Conservation (phyloP, 192 early-diverging fungal genomes). For the Podila epicladia region DNA sequence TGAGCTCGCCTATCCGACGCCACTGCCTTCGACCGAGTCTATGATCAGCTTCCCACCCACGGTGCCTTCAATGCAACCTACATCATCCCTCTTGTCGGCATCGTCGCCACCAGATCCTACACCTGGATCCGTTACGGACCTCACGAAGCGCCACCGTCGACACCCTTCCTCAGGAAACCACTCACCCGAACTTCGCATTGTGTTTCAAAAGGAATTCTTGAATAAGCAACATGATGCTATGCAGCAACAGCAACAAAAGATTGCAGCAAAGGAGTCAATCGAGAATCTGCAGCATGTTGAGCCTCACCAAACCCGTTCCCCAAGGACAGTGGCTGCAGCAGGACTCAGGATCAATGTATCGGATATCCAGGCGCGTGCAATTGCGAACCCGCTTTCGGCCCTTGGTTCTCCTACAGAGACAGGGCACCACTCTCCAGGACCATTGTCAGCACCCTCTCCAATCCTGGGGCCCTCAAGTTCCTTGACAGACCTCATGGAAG, state of each 20-base stretch:
- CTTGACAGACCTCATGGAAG: conserved; percentile 16
- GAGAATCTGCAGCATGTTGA: conserved; percentile 17
- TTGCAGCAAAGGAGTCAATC: conserved; percentile 30
- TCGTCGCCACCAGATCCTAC: conserved; percentile 22
- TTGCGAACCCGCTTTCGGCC: conserved; percentile 16
- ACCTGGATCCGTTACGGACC: neutral
- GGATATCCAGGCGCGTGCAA: conserved; percentile 25
- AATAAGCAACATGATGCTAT: conserved; percentile 18
- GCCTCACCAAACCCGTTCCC: conserved; percentile 41
- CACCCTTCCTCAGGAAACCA: conserved; percentile 47
- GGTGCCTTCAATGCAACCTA: conserved; percentile 41
- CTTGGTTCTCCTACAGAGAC: conserved; percentile 34
- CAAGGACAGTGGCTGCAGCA: conserved; percentile 16
- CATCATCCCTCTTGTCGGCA: conserved; percentile 23
- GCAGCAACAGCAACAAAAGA: conserved; percentile 40
- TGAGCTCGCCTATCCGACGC: conserved; percentile 27
- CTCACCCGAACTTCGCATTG: conserved; percentile 39
- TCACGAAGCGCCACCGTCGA: conserved; percentile 36
- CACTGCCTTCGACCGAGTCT: conserved; percentile 26
- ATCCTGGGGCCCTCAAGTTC: conserved; percentile 13
- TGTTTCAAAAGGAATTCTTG: conserved; percentile 25
- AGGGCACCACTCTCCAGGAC: conserved; percentile 28
- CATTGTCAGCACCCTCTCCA: conserved; percentile 43
- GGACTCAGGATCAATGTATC: conserved; percentile 40
- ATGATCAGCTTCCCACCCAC: conserved; percentile 31